Percentiles rank a stretch among this genome's conserved stretches.
Conservation (phyloP, 768 basidiomycete genomes). For the Piloderma croceum region DNA sequence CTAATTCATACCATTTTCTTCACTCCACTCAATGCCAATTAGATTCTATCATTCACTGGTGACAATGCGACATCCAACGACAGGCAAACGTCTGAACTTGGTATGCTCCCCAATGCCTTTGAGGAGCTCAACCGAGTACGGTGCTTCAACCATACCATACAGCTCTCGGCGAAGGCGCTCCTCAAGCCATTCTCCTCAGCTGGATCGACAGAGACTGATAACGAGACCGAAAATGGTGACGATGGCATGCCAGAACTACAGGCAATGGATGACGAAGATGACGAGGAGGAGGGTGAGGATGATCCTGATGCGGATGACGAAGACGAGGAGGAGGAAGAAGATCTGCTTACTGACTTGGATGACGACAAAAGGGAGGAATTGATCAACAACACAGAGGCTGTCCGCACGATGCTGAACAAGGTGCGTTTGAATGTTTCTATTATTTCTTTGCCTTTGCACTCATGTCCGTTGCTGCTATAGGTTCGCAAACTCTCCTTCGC, state of each 20-base stretch:
- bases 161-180: constrained; percentile 6
- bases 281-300: no score
- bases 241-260: constrained; percentile 1
- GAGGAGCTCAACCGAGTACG: constrained; percentile 1
- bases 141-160: constrained; percentile 8
- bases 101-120: neutral
- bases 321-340: no score
- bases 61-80: constrained; percentile 12
- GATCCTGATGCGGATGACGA: no score
- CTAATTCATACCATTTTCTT: no score
- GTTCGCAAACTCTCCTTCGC: constrained; percentile 14
- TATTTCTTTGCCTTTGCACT: no score
- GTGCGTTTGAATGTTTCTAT: no score
- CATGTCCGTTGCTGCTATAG: no score
- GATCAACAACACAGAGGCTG: no score
- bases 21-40: no score
- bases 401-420: no score
- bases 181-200: neutral
- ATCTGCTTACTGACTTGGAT: no score
- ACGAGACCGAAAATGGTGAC: neutral
- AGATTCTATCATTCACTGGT: constrained; percentile 4
- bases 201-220: neutral
- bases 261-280: neutral
- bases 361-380: no score
- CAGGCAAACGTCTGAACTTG: constrained; percentile 1